Percentiles rank a stretch among this genome's conserved stretches.
These are phyloP conservation scores for Ascochyta viciae-villosae DNA, from an alignment of 2,329 filamentous ascomycete species.

Conservation along the genomic window DNA sequence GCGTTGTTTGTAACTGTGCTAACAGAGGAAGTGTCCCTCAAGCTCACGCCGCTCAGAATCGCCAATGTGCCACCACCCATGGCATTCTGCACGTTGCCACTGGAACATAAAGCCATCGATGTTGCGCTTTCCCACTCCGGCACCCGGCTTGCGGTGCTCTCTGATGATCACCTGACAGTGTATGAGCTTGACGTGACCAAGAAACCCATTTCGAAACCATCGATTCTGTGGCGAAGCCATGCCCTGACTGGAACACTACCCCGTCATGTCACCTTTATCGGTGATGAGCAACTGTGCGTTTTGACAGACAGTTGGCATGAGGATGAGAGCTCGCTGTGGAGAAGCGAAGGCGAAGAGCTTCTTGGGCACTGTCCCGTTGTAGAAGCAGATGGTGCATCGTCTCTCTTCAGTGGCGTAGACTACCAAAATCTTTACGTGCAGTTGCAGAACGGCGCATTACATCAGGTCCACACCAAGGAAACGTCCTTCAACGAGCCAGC, in stretches of 20 bases:
- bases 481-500: slow-evolving; percentile 20
- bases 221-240: slow-evolving; percentile 51
- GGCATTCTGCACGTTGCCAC: slow-evolving; percentile 76
- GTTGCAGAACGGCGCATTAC: slow-evolving; percentile 32
- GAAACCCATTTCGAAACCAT: slow-evolving; percentile 56
- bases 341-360: slow-evolving; percentile 27
- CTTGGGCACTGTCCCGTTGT: slow-evolving; percentile 31
- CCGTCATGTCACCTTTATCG: slow-evolving; percentile 58
- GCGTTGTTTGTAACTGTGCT: slow-evolving; percentile 19
- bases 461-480: slow-evolving; percentile 23
- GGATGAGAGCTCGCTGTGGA: slow-evolving; percentile 41
- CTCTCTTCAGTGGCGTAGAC: slow-evolving; percentile 33
- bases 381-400: slow-evolving; percentile 32
- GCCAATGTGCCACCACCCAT: slow-evolving; percentile 93
- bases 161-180: slow-evolving; percentile 69
- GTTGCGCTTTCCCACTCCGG: slow-evolving; percentile 67
- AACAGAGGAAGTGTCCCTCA: slow-evolving; percentile 62
- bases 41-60: slow-evolving; percentile 82
- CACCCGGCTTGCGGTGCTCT: slow-evolving; percentile 71
- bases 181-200: slow-evolving; percentile 72
- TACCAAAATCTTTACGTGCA: slow-evolving; percentile 31
- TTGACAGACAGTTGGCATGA: slow-evolving; percentile 45
- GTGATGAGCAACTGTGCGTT: slow-evolving; percentile 47
- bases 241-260: slow-evolving; percentile 27
- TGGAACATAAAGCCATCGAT: slow-evolving; percentile 72